A percentile compares a stretch with the other conserved stretches of the same genome.
These are phyloP conservation scores for Pezicula rhizophila DNA, from an alignment of 2,329 filamentous ascomycete genomes.

Conservation along the genomic window DNA sequence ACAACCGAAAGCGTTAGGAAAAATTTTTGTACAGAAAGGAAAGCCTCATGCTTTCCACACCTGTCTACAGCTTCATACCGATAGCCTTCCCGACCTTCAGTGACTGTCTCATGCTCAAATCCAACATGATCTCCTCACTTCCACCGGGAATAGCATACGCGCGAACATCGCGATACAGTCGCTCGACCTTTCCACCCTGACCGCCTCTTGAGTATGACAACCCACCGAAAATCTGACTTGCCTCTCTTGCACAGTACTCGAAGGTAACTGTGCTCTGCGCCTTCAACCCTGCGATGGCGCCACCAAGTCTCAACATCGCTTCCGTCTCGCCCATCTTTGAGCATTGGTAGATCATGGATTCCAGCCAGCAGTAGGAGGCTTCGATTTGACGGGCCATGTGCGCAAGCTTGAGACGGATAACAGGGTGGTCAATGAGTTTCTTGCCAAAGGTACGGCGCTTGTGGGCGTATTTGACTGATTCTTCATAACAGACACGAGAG, in stretches of 20 bases:
- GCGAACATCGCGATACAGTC: conserved; percentile 88
- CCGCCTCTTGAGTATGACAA: conserved; percentile 88
- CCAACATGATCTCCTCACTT: conserved; percentile 97
- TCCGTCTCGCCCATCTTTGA: conserved; percentile 88
- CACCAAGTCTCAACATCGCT: conserved; percentile 92
- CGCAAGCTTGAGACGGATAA: conserved; percentile 95
- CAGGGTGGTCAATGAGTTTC: conserved; percentile 91
- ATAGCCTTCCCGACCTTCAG: conserved; percentile 82
- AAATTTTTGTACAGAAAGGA: not conserved
- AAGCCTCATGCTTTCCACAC: not conserved
- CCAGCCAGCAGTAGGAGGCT: conserved; percentile 93
- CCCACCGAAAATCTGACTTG: conserved; percentile 94
- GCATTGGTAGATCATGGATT: conserved; percentile 91
- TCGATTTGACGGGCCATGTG: conserved; percentile 99
- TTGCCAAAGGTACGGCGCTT: conserved; percentile 97
- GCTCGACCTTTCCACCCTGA: conserved; percentile 91
- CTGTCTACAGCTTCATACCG: conserved; percentile 81
- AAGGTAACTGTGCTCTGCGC: conserved; percentile 92
- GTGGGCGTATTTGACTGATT: conserved; percentile 92
- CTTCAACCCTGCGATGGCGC: conserved; percentile 89
- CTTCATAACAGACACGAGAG: conserved; percentile 93
- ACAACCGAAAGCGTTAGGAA: not conserved
- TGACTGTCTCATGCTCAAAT: conserved; percentile 88
- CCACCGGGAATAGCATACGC: conserved; percentile 96
- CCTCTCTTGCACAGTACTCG: conserved; percentile 95